Conservation (phyloP, 176 grass and related monocot species). For the Paspalum vaginatum region DNA sequence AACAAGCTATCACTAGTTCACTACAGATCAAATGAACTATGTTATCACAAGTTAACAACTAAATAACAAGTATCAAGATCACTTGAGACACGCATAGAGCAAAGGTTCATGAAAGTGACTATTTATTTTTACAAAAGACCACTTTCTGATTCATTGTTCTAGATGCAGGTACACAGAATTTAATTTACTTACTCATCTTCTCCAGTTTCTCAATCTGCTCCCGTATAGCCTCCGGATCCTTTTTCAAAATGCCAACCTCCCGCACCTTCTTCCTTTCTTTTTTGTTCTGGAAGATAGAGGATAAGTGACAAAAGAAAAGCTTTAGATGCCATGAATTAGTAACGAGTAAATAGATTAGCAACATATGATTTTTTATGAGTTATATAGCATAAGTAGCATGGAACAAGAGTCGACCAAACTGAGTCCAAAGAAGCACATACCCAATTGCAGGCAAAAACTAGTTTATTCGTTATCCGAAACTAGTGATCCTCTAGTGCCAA, state of each 20-base stretch:
- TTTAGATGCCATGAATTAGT: constrained; percentile 28
- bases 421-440: neutral
- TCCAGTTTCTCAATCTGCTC: constrained; percentile 97
- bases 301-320: neutral
- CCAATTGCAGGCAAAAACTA: constrained; percentile 1
- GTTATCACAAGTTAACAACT: neutral
- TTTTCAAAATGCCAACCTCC: constrained; percentile 98
- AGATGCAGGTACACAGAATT: constrained; percentile 5
- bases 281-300: constrained; percentile 71
- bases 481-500: neutral
- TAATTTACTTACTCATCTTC: constrained; percentile 87
- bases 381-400: neutral
- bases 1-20: neutral
- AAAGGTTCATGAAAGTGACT: neutral
- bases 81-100: constrained; percentile 8
- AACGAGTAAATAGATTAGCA: constrained; percentile 3
- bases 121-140: constrained; percentile 26
- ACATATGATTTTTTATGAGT: neutral
- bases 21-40: neutral
- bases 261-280: constrained; percentile 99
- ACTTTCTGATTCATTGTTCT: constrained; percentile 27
- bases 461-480: neutral
- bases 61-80: neutral
- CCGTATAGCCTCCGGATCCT: constrained; percentile 79
- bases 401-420: neutral